A percentile compares a stretch with the other conserved stretches of the same genome.
Evolutionary conservation across 352 stramenopile genomes (phyloP).

Genomic region (Globisporangium perplexum): DNA sequence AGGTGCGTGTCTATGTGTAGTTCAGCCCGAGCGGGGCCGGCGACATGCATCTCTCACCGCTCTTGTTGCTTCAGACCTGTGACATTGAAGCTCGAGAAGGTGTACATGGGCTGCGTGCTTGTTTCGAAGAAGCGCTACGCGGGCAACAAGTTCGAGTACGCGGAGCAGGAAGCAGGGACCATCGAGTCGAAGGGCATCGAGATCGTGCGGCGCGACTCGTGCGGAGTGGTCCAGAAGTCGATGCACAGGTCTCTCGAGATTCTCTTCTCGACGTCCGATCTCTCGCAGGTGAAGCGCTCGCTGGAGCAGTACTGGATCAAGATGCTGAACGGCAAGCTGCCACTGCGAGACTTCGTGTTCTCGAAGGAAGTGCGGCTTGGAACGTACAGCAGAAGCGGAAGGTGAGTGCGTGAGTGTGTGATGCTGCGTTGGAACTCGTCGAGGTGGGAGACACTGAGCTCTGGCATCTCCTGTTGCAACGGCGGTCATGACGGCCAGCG

Average conservation of each 20-base stretch:
- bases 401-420: not conserved
- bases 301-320: slow-evolving; percentile 59
- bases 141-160: slow-evolving; percentile 79
- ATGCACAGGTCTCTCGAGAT: slow-evolving; percentile 61
- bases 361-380: slow-evolving; percentile 82
- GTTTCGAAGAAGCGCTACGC: slow-evolving; percentile 96
- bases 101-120: slow-evolving; percentile 90
- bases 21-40: too few relatives aligned
- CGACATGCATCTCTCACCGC: not conserved
- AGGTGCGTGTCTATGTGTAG: slow-evolving; percentile 51
- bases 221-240: slow-evolving; percentile 72
- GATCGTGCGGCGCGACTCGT: slow-evolving; percentile 90
- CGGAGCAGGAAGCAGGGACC: slow-evolving; percentile 33
- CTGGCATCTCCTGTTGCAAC: not conserved
- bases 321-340: slow-evolving; percentile 61
- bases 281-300: slow-evolving; percentile 60
- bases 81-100: slow-evolving; percentile 86
- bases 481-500: slow-evolving; percentile 19
- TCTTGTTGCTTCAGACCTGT: slow-evolving; percentile 36
- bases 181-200: slow-evolving; percentile 93
- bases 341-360: slow-evolving; percentile 79
- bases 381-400: slow-evolving; percentile 61
- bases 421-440: not conserved
- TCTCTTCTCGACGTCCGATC: slow-evolving; percentile 64
- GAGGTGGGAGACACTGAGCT: not conserved